Percentiles rank a stretch among this genome's conserved stretches.
phyloP scores from a whole-genome alignment of 805 yeast genomes.

The Komagataella kurtzmanii region DNA sequence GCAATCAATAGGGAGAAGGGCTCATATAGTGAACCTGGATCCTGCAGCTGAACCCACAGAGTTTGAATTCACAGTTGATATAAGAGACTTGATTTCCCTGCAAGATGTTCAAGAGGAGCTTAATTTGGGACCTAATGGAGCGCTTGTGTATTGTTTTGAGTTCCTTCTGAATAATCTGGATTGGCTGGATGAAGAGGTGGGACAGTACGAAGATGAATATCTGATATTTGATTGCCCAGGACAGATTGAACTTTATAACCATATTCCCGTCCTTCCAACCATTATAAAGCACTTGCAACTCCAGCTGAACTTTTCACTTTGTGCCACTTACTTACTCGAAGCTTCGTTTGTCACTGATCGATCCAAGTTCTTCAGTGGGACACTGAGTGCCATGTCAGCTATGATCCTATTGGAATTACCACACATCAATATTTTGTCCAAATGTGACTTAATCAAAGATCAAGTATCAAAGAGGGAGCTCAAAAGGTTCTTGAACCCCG shows the following conservation, averaged over 20 bases:
- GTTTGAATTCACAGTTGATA: constrained; percentile 85
- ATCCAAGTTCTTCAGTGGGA: constrained; percentile 90
- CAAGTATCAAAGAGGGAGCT: constrained; percentile 63
- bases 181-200: constrained; percentile 96
- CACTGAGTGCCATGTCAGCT: constrained; percentile 94
- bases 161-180: constrained; percentile 79
- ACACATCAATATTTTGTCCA: constrained; percentile 81
- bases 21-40: constrained; percentile 88
- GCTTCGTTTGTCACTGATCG: constrained; percentile 89
- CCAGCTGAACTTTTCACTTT: constrained; percentile 69
- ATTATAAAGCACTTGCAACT: constrained; percentile 76
- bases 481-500: constrained; percentile 82
- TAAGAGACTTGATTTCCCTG: constrained; percentile 76
- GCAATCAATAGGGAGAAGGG: constrained; percentile 84
- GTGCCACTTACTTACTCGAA: constrained; percentile 87
- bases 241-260: constrained; percentile 89
- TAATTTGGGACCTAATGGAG: constrained; percentile 92
- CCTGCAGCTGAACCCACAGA: constrained; percentile 96
- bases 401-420: constrained; percentile 94
- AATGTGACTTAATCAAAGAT: constrained; percentile 75
- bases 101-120: constrained; percentile 95
- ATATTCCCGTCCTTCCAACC: constrained; percentile 84
- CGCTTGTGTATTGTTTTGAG: constrained; percentile 85
- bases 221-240: constrained; percentile 95
- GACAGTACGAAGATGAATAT: constrained; percentile 90